Conservation (phyloP, 495 filamentous ascomycete species). For the Apodospora peruviana region DNA sequence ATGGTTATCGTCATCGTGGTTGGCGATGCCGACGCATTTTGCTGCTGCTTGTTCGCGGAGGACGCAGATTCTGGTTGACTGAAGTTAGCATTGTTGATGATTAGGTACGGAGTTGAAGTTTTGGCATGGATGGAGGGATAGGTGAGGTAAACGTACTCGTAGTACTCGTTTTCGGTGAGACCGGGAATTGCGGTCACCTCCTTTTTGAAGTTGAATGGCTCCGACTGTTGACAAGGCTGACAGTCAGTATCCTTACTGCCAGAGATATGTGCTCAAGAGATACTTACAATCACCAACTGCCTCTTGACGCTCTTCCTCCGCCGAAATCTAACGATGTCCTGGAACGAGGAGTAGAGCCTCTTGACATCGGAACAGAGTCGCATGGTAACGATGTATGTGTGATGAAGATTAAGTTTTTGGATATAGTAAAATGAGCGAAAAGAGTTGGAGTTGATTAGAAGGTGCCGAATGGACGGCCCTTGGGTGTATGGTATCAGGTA, state of each 20-base stretch:
- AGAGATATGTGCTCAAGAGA: neutral
- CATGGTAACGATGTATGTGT: slow-evolving; percentile 4
- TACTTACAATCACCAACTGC: slow-evolving; percentile 20
- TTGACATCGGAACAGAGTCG: slow-evolving; percentile 19
- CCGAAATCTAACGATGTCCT: slow-evolving; percentile 14
- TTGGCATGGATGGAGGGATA: too few species aligned
- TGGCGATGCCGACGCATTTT: slow-evolving; percentile 25
- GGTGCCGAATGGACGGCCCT: neutral
- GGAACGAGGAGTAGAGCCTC: slow-evolving; percentile 17
- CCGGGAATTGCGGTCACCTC: slow-evolving; percentile 32
- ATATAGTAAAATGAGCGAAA: neutral
- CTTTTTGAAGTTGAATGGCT: slow-evolving; percentile 42
- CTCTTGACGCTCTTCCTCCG: slow-evolving; percentile 14
- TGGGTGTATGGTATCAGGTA: too few species aligned
- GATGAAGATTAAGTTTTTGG: neutral
- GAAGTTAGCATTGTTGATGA: neutral
- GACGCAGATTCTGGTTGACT: slow-evolving; percentile 24
- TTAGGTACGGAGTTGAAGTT: too few species aligned
- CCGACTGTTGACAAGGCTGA: slow-evolving; percentile 27
- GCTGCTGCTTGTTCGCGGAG: slow-evolving; percentile 41
- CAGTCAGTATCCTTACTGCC: neutral
- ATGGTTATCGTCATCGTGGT: neutral
- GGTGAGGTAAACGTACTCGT: too few species aligned
- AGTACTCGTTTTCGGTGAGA: slow-evolving; percentile 40
- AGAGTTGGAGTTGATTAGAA: neutral